A percentile compares a stretch with the other conserved stretches of the same genome.
Conservation (phyloP, 2,329 filamentous ascomycete genomes). For the Beauveria australis region DNA sequence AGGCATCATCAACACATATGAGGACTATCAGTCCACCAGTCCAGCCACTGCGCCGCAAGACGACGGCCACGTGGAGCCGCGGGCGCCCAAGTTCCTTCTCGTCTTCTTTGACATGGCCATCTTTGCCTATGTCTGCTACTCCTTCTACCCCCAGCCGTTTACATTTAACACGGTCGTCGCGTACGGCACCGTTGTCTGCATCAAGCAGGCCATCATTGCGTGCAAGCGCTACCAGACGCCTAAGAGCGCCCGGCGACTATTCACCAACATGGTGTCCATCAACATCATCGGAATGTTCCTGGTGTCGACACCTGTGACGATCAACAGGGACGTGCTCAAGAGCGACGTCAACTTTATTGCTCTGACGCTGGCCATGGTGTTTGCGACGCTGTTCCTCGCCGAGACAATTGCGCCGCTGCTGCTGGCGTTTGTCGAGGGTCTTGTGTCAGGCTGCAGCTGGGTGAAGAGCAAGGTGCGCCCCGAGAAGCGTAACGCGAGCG, state of each 20-base stretch:
- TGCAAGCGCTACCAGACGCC: conserved; percentile 17
- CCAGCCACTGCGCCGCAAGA: background rate
- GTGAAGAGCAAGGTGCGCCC: background rate
- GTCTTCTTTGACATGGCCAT: conserved; percentile 15
- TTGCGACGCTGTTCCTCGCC: conserved; percentile 15
- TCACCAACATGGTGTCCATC: conserved; percentile 17
- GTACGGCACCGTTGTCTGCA: conserved; percentile 15
- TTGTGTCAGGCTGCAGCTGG: conserved; percentile 12
- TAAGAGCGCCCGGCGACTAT: conserved; percentile 15
- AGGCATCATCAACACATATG: conserved; percentile 14
- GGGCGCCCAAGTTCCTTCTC: conserved; percentile 14
- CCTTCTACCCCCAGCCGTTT: conserved; percentile 16
- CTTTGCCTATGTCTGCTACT: conserved; percentile 17
- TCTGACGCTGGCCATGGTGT: conserved; percentile 16
- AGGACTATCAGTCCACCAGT: conserved; percentile 13
- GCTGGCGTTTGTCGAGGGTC: conserved; percentile 13
- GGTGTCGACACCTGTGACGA: conserved; percentile 15
- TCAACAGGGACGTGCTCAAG: conserved; percentile 12
- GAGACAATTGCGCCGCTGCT: conserved; percentile 16
- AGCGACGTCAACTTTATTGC: conserved; percentile 13
- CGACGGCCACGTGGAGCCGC: conserved; percentile 14
- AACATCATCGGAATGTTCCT: conserved; percentile 16
- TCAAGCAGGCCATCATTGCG: conserved; percentile 16
- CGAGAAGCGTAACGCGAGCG: background rate
- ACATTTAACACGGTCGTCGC: conserved; percentile 18